These are phyloP conservation scores for Capronia epimyces DNA, from an alignment of 2,329 filamentous ascomycete genomes.

Conservation along the genomic window DNA sequence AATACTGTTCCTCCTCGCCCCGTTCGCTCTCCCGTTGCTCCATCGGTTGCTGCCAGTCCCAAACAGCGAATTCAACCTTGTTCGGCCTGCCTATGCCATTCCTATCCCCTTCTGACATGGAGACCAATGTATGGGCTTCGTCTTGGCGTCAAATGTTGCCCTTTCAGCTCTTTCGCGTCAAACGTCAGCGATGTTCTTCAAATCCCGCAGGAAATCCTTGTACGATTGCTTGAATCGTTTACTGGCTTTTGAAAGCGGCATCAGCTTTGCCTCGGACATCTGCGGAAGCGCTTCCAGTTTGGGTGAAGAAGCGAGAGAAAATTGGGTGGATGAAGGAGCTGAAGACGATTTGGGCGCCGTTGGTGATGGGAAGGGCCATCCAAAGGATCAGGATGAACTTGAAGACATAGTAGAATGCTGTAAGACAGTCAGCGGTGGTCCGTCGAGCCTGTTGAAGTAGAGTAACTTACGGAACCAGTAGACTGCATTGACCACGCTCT, in stretches of 20 bases:
- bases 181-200: slow-evolving; percentile 17
- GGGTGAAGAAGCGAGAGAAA: slow-evolving; percentile 83
- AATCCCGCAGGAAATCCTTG: slow-evolving; percentile 13
- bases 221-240: slow-evolving; percentile 27
- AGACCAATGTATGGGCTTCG: not conserved
- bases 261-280: slow-evolving; percentile 87
- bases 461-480: slow-evolving; percentile 59
- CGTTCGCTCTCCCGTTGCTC: slow-evolving; percentile 5
- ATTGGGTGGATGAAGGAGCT: slow-evolving; percentile 89
- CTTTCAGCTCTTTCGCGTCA: slow-evolving; percentile 16
- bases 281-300: slow-evolving; percentile 66
- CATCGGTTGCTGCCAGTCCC: slow-evolving; percentile 1
- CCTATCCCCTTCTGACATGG: not conserved
- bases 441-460: not conserved
- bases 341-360: slow-evolving; percentile 95
- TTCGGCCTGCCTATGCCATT: not conserved
- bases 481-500: slow-evolving; percentile 60
- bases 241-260: slow-evolving; percentile 58
- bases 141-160: slow-evolving; percentile 1
- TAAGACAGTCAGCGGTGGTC: slow-evolving; percentile 27
- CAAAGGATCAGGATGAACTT: slow-evolving; percentile 97
- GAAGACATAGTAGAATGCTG: slow-evolving; percentile 97
- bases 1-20: slow-evolving; percentile 7
- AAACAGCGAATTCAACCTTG: not conserved
- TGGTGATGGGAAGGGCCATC: slow-evolving; percentile 95